Base-by-base conservation (phyloP, 2,329 filamentous ascomycete species). In the Microthyrium microscopicum region DNA sequence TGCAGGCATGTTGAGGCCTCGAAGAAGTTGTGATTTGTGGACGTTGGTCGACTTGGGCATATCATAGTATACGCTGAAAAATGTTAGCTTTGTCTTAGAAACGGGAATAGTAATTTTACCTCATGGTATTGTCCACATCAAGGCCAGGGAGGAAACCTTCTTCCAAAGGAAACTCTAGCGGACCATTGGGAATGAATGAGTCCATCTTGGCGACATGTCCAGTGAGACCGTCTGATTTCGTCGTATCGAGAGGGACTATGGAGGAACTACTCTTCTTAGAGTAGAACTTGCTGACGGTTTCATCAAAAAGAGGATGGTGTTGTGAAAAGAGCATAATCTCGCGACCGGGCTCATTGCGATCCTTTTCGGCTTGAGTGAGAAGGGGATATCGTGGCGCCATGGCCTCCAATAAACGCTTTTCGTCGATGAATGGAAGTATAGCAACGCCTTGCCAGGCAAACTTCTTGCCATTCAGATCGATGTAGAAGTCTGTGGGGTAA, bases 371-470 rank as follows among this genome's bases (percentile, higher is more conserved):
- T 0, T 73, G 64, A 12, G 72, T 80, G 4, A 98, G 62, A 11
- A 81, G 60, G 5, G 78, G 79, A 48, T 94, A 93, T 46, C 79
- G 83, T 41, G 73, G 77, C 30, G 72, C 68, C 61, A 95, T 87
- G 6, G 87, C 87, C 13, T 68, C 65, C 6, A 98, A 62, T 13
- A 98, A 61, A 34, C 85, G 74, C 33, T 77, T 73, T 65, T 92
- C 89, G 46, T 98, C 85, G 46, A 98, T 98, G 53, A 95, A 98
- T 0, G 89, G 89, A 21, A 98, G 66, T 15, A 98, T 62, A 3
- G 83, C 84, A 34, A 98, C 78, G 41, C 89, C 89, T 53, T 95
- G 87, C 89, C 91, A 98, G 1, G 84, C 83, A 58, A 94, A 91
- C 52, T 95, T 98, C 62, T 95, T 95, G 35, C 89, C 89, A 44